Conservation (phyloP, 1,139 yeast genomes). For the Candida albicans region DNA sequence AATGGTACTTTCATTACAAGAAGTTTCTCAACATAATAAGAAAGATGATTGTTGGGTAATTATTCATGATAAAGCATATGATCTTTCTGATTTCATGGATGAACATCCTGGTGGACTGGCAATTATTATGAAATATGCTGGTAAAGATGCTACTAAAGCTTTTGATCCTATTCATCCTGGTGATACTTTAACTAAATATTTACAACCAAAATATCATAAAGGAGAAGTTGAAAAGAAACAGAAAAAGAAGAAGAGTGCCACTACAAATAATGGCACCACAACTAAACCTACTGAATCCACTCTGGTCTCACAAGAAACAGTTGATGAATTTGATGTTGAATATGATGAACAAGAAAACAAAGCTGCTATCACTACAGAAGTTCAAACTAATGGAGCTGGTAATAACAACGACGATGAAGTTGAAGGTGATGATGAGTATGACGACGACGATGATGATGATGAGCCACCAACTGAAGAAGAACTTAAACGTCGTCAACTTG, state of each 20-base stretch:
- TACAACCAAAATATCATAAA: constrained; percentile 30
- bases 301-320: constrained; percentile 17
- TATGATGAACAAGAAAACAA: constrained; percentile 45
- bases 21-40: constrained; percentile 38
- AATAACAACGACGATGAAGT: constrained; percentile 5
- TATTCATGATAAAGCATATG: constrained; percentile 52
- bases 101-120: constrained; percentile 59
- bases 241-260: constrained; percentile 8
- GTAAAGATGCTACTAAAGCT: constrained; percentile 59
- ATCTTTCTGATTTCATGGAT: constrained; percentile 47
- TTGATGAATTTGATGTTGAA: constrained; percentile 48
- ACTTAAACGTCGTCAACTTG: constrained; percentile 24
- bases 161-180: constrained; percentile 82
- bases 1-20: constrained; percentile 27
- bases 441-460: constrained; percentile 32
- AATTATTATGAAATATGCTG: constrained; percentile 54
- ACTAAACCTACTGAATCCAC: constrained; percentile 1
- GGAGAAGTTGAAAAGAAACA: constrained; percentile 32
- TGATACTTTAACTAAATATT: constrained; percentile 59
- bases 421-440: constrained; percentile 22
- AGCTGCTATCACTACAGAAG: constrained; percentile 21
- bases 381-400: constrained; percentile 3
- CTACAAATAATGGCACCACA: not conserved
- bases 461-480: constrained; percentile 36
- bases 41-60: constrained; percentile 56